Base-by-base conservation (phyloP, 352 stramenopile species). In the Globisporangium paroecandrum region DNA sequence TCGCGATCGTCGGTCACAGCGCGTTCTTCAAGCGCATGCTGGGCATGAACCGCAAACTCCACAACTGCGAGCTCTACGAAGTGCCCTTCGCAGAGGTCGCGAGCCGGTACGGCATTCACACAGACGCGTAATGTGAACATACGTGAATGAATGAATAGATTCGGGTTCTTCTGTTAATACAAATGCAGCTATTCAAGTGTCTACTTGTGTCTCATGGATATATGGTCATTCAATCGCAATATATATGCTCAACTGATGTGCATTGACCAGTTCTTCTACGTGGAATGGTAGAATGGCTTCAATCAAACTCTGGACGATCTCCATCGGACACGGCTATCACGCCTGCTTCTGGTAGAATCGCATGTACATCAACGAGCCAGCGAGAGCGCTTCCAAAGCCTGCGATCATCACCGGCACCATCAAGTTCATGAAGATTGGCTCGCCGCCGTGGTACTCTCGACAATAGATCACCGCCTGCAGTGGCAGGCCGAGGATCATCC, bases 21-120 rank as follows among this genome's bases (percentile, higher is more conserved):
- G 80, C 81, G 34, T 96, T 85, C 70, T 94, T 96, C 74, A 96
- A 94, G 66, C 81, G 83, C 18, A 89, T 93, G 86, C 77, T 94
- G 27, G 74, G 76, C 22, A 93, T 93, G 82, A 82, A 68, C 54
- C 79, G 83, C 6, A 94, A 96, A 65, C 79, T 94, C 20, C 70
- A 71, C 64, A 96, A 96, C 69, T 96, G 88, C 62, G 86, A 96
- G 51, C 72, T 96, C n/a, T 70, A 75, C 8, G 75, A 82, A 41
- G 83, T 78, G 15, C 69, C 71, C 0, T 66, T 89, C 6, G 22
- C 32, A 12, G 72, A 83, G 1, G 22, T 84, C 18, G 75, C 65
- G 1, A 13, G 56, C 34, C 65, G 62, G 1, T 74, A 75, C 56
- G 61, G 38, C 18, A 43, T 75, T n/a, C 20, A 43, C 1, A 34